Evolutionary conservation across 768 basidiomycete species (phyloP).

Genomic region (Leccinum broughii): DNA sequence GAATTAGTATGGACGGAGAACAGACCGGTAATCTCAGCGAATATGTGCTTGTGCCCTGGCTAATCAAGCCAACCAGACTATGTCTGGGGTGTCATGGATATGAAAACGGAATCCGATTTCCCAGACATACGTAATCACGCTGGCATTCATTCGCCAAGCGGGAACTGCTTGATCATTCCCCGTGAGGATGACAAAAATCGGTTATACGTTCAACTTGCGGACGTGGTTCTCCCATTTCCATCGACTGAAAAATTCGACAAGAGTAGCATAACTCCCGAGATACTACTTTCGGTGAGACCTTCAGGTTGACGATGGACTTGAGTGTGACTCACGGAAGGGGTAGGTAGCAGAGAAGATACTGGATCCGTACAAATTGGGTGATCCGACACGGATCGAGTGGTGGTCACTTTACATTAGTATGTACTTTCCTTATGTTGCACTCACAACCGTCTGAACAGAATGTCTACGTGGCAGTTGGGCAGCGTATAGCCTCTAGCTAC

Average conservation of each 20-base stretch:
- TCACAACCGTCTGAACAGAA: neutral
- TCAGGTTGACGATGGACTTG: neutral
- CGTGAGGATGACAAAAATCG: neutral
- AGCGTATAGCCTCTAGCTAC: neutral
- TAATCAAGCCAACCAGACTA: neutral
- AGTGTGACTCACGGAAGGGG: neutral
- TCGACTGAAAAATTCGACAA: neutral
- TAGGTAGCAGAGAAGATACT: neutral
- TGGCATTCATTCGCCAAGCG: neutral
- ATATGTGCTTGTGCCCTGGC: neutral
- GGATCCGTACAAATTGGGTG: neutral
- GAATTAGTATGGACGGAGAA: neutral
- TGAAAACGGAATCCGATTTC: neutral
- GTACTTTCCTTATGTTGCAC: neutral
- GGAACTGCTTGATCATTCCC: neutral
- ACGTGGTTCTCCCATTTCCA: neutral
- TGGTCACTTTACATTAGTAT: neutral
- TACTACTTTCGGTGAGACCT: neutral
- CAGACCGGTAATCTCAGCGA: neutral
- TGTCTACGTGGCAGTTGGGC: neutral
- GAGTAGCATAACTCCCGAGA: neutral
- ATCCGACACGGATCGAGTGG: neutral
- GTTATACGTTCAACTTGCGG: neutral
- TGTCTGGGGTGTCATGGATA: neutral
- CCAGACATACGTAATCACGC: neutral